phyloP scores from a whole-genome alignment of 2,329 filamentous ascomycete genomes.

The Ceratocystis colombiana region DNA sequence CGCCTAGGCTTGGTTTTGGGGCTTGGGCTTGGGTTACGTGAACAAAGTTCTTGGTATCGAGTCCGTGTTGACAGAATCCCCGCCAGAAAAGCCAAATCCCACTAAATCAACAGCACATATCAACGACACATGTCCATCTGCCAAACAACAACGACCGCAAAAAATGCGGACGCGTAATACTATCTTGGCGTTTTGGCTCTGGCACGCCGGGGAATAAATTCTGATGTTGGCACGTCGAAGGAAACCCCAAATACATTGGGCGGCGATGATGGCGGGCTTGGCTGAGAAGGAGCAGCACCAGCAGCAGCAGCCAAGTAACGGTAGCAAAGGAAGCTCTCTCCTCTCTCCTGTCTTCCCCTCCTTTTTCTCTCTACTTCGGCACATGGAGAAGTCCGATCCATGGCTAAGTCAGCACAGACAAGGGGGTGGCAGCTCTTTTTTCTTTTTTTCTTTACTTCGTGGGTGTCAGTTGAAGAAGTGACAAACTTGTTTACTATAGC shows the following conservation, averaged over 20 bases:
- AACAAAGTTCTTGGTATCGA: neutral
- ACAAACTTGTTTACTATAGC: too few relatives aligned
- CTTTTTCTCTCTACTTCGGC: neutral
- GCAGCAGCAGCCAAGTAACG: too few relatives aligned
- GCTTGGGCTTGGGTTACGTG: neutral
- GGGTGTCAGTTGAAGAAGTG: neutral
- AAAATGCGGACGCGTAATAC: conserved; percentile 4
- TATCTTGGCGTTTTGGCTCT: conserved; percentile 6
- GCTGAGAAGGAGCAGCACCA: too few relatives aligned
- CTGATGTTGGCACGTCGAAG: neutral
- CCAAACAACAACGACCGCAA: neutral
- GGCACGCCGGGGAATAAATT: neutral
- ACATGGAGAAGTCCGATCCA: conserved; percentile 2
- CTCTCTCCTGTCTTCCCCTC: neutral
- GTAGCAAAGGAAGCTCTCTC: neutral
- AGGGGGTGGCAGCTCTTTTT: neutral
- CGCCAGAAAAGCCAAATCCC: neutral
- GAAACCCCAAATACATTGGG: too few relatives aligned
- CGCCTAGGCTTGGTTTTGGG: neutral
- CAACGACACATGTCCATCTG: neutral
- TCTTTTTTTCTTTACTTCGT: neutral
- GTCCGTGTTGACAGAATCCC: neutral
- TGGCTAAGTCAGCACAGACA: neutral
- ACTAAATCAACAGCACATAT: neutral
- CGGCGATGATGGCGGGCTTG: too few relatives aligned